Base-by-base conservation (phyloP, 768 basidiomycete species). In the Termitomyces sp. region DNA sequence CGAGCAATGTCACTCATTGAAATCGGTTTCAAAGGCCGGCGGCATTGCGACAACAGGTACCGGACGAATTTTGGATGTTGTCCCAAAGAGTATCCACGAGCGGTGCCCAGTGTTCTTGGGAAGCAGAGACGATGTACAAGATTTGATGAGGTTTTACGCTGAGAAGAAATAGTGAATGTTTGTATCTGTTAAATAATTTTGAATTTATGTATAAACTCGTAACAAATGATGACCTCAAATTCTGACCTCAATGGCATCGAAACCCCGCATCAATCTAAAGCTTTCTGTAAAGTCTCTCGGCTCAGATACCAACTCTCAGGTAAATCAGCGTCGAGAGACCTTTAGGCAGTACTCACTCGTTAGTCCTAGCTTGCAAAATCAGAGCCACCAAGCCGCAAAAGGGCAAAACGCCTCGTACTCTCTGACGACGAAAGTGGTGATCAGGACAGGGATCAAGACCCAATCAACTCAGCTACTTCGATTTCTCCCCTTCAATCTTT, bases 31-130 rank as follows among this genome's bases (percentile, higher is more conserved):
- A 22, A 69, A 97, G 89, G 97, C 97, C 33, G 97, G 97, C 20
- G 97, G 97, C 27, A 76, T 98, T 62, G 97, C 97, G 1, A 98
- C 96, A 16, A 98, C 97, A 1, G 97, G 97, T 33, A 92, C 83
- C n/a, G 81, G 86, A 68, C 86, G 96, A 30, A 95, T 99, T 67
- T 79, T 99, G 46, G 97, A 99, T 67, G 88, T 99, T 61, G 76
- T 87, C 45, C 82, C 97, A 6, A 93, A 83, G 55, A 74, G 70
- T 65, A 97, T 98, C 61, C 97, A 99, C 69, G 89, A 97, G 69
- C 85, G 97, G 33, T 91, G 89, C 75, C 80, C 96, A 4, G 91
- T 98, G 26, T 99, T 95, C 79, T 77, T 99, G 30, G 97, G 97
- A 27, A 91, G 88, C 72, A 87, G 85, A 67, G 95, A 98, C 55